These are phyloP conservation scores for Trichoderma gamsii DNA, from an alignment of 495 filamentous ascomycete species.

Conservation along the genomic window DNA sequence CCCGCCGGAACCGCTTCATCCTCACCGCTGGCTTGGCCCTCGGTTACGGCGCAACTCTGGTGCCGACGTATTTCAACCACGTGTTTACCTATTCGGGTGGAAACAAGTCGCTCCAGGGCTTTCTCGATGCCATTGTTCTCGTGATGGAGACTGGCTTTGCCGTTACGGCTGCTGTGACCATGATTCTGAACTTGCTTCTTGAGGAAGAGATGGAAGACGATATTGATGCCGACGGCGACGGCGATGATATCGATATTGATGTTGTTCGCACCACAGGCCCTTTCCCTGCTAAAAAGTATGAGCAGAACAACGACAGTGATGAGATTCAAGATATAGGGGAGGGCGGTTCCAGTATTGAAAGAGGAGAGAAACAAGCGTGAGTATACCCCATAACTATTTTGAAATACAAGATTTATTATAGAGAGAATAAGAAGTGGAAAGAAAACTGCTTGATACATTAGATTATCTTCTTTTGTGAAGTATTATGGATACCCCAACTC, in stretches of 20 bases:
- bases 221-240: background rate
- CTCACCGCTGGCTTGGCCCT: conserved; percentile 70
- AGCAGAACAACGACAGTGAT: conserved; percentile 1
- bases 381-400: no score
- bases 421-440: background rate
- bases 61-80: conserved; percentile 68
- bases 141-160: conserved; percentile 77
- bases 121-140: conserved; percentile 75
- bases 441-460: background rate
- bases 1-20: conserved; percentile 80
- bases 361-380: conserved; percentile 1
- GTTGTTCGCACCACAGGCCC: background rate
- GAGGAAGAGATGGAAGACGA: conserved; percentile 53
- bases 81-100: conserved; percentile 68
- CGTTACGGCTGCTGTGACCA: conserved; percentile 62
- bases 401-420: background rate
- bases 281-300: background rate
- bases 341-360: background rate
- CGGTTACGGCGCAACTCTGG: conserved; percentile 75
- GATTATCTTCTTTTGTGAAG: background rate
- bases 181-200: conserved; percentile 68
- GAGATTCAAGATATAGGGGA: background rate
- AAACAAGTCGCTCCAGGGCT: conserved; percentile 66
- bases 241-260: background rate
- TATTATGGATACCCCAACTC: background rate